Conservation (phyloP, 805 yeast genomes). For the Monosporozyma yasuniensis region DNA sequence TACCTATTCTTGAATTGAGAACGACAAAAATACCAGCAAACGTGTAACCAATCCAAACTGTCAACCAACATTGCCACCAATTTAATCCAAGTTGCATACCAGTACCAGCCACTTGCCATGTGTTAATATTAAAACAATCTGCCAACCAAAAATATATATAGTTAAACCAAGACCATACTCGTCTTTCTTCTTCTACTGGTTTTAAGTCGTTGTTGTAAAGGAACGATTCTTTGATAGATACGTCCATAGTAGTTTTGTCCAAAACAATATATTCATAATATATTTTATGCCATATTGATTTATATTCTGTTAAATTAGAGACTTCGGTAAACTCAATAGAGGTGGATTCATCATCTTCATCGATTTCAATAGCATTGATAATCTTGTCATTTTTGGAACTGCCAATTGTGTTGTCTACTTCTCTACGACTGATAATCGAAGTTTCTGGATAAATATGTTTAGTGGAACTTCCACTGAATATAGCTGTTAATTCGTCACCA, state of each 20-base stretch:
- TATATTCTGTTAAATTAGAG: background rate
- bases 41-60: conserved; percentile 79
- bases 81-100: conserved; percentile 70
- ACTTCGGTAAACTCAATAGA: conserved; percentile 1
- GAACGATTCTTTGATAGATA: conserved; percentile 34
- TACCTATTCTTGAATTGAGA: conserved; percentile 68
- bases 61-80: conserved; percentile 91
- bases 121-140: conserved; percentile 81
- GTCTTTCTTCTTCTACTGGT: conserved; percentile 66
- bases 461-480: conserved; percentile 10
- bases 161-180: conserved; percentile 80
- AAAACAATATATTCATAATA: conserved; percentile 7
- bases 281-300: conserved; percentile 5
- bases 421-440: conserved; percentile 4
- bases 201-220: conserved; percentile 69
- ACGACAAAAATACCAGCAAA: conserved; percentile 64
- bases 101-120: conserved; percentile 89
- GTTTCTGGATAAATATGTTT: conserved; percentile 2
- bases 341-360: background rate
- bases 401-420: background rate
- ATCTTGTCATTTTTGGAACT: background rate
- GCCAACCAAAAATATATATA: conserved; percentile 80
- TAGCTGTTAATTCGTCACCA: conserved; percentile 13
- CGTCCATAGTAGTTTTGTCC: conserved; percentile 21
- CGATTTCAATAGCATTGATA: background rate